phyloP scores from a whole-genome alignment of 495 filamentous ascomycete species.

The Trypethelium eluteriae region DNA sequence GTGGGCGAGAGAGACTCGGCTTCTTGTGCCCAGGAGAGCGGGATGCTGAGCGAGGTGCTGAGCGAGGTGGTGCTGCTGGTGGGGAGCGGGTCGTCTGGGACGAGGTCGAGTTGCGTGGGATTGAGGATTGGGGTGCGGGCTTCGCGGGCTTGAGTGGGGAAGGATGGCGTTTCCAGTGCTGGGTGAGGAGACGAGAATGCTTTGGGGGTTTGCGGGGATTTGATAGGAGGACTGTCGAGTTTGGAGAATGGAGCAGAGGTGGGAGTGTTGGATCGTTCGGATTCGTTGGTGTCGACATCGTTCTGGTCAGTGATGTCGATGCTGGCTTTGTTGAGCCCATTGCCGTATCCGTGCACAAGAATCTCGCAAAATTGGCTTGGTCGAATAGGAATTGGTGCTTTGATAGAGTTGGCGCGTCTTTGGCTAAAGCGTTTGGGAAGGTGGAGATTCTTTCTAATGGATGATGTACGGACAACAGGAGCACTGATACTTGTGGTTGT shows the following conservation, averaged over 20 bases:
- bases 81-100: background rate
- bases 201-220: background rate
- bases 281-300: background rate
- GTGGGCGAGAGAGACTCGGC: background rate
- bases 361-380: slow-evolving; percentile 29
- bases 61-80: background rate
- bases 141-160: background rate
- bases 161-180: background rate
- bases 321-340: slow-evolving; percentile 19
- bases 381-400: background rate
- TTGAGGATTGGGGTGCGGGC: slow-evolving; percentile 1
- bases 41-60: background rate
- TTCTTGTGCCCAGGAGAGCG: background rate
- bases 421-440: slow-evolving; percentile 6
- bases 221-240: background rate
- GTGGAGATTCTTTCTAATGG: slow-evolving; percentile 4
- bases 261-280: background rate
- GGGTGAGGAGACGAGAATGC: background rate
- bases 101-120: background rate
- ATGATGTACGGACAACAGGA: slow-evolving; percentile 12
- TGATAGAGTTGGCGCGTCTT: background rate
- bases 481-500: slow-evolving; percentile 17
- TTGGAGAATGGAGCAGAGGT: background rate
- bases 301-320: background rate
- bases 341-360: slow-evolving; percentile 33